Evolutionary conservation across 306 rosid species (phyloP).

Genomic region (Dryas drummondii): DNA sequence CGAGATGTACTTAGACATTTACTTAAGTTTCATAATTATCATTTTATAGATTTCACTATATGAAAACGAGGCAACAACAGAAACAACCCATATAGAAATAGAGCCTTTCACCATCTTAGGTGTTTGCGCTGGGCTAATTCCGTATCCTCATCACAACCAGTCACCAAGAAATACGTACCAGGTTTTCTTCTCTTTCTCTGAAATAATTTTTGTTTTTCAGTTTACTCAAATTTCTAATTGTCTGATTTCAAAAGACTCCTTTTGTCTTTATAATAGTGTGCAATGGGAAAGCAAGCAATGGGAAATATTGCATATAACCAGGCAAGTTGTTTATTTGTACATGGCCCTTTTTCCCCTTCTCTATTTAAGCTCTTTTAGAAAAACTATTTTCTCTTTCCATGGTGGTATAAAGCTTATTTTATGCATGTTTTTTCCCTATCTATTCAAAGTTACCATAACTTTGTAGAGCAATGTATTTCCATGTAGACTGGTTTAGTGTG

Average conservation of each 20-base stretch:
- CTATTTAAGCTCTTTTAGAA: not conserved
- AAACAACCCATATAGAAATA: slow-evolving; percentile 83
- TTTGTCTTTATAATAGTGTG: slow-evolving; percentile 54
- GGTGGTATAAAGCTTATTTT: not conserved
- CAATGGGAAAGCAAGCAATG: slow-evolving; percentile 99
- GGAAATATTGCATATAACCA: slow-evolving; percentile 94
- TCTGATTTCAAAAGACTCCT: slow-evolving; percentile 20
- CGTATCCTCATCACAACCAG: slow-evolving; percentile 98
- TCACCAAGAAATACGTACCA: slow-evolving; percentile 98
- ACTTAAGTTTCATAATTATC: slow-evolving; percentile 18
- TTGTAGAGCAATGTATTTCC: not conserved
- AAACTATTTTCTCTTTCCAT: not conserved
- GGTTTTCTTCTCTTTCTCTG: slow-evolving; percentile 36
- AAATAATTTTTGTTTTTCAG: not conserved
- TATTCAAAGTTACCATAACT: not conserved
- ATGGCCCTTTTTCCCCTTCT: not conserved
- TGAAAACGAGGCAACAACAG: slow-evolving; percentile 67
- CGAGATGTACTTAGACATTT: slow-evolving; percentile 12
- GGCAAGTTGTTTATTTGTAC: slow-evolving; percentile 37
- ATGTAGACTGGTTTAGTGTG: not conserved
- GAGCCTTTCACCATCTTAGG: slow-evolving; percentile 95
- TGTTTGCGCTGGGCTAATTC: slow-evolving; percentile 87
- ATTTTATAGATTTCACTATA: slow-evolving; percentile 76
- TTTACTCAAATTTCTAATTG: slow-evolving; percentile 1
- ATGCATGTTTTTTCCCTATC: not conserved